Percentiles rank a stretch among this genome's conserved stretches.
These are phyloP conservation scores for Hebeloma cylindrosporum DNA, from an alignment of 768 basidiomycete genomes.

Conservation along the genomic window DNA sequence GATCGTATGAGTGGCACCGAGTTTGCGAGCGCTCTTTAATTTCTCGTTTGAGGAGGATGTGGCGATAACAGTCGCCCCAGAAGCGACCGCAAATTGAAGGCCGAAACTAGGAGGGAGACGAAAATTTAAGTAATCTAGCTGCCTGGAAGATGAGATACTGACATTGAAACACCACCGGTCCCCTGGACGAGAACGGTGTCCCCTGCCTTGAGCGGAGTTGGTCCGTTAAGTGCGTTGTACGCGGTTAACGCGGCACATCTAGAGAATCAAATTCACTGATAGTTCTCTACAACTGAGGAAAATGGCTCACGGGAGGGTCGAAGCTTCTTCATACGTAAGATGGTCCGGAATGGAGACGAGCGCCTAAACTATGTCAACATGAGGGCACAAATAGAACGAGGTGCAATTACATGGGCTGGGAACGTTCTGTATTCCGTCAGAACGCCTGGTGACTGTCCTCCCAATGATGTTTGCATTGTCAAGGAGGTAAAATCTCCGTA, in stretches of 20 bases:
- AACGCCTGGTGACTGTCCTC: slow-evolving; percentile 51
- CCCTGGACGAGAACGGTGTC: slow-evolving; percentile 59
- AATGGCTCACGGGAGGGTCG: slow-evolving; percentile 53
- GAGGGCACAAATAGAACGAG: too few species aligned
- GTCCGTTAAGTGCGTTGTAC: slow-evolving; percentile 57
- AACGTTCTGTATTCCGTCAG: slow-evolving; percentile 54
- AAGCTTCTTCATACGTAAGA: slow-evolving; percentile 62
- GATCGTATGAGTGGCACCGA: slow-evolving; percentile 57
- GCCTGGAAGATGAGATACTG: slow-evolving; percentile 9
- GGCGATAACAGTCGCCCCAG: slow-evolving; percentile 63
- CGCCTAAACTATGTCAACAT: slow-evolving; percentile 30
- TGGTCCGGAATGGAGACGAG: slow-evolving; percentile 56
- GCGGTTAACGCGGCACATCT: slow-evolving; percentile 63
- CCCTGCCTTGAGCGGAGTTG: slow-evolving; percentile 52
- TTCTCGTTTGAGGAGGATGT: slow-evolving; percentile 71
- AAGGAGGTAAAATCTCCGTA: slow-evolving; percentile 40
- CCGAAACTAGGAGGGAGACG: slow-evolving; percentile 44
- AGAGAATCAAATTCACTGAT: background rate
- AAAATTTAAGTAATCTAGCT: background rate
- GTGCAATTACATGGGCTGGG: slow-evolving; percentile 26
- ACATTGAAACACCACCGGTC: slow-evolving; percentile 62
- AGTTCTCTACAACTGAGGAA: too few species aligned
- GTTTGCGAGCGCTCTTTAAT: slow-evolving; percentile 47
- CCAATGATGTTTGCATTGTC: slow-evolving; percentile 38
- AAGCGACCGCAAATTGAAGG: slow-evolving; percentile 59